Conservation (phyloP, 2,329 filamentous ascomycete species). For the Ascochyta fabae region DNA sequence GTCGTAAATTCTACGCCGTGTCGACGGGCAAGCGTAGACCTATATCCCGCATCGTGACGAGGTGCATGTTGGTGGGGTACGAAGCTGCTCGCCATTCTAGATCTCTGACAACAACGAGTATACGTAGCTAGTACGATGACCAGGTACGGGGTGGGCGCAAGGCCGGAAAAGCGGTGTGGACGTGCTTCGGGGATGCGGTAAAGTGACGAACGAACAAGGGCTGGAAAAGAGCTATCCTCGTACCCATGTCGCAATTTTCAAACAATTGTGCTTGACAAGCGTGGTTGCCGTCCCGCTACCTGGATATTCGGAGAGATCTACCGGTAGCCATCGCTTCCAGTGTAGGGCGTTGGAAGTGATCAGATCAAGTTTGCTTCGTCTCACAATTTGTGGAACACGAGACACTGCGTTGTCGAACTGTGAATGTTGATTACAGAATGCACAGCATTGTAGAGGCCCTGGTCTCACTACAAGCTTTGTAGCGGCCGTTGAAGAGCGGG, state of each 20-base stretch:
- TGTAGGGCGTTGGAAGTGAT: neutral
- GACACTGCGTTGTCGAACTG: neutral
- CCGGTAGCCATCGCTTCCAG: neutral
- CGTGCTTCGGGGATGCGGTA: slow-evolving; percentile 29
- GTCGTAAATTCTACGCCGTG: neutral
- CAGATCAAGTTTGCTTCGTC: neutral
- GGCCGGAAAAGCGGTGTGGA: slow-evolving; percentile 32
- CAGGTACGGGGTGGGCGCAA: neutral
- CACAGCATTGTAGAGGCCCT: neutral
- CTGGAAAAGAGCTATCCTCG: neutral
- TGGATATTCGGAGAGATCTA: too few species aligned
- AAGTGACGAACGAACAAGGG: slow-evolving; percentile 8
- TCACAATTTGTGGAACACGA: neutral
- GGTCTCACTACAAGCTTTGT: neutral
- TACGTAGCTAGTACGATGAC: neutral
- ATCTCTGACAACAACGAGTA: neutral
- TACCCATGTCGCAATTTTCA: neutral
- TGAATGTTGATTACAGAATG: neutral
- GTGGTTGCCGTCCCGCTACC: neutral
- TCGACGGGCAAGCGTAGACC: neutral
- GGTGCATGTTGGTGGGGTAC: neutral
- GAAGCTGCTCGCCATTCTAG: neutral
- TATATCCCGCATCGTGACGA: too few species aligned
- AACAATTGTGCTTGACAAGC: neutral
- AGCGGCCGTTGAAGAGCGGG: too few species aligned